Evolutionary conservation across 257 asterid species (phyloP).

Genomic region (Haberlea rhodopensis): DNA sequence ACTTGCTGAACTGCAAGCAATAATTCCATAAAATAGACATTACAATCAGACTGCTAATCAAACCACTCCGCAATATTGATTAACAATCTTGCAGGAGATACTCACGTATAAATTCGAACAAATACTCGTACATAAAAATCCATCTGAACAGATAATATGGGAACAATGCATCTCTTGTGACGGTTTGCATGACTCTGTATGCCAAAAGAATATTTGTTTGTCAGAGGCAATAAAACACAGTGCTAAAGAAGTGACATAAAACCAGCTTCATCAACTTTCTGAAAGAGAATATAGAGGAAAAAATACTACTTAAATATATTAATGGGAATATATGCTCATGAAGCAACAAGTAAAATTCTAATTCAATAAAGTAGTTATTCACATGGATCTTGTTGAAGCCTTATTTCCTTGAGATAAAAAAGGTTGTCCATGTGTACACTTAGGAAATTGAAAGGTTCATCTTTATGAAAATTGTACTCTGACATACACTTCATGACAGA

Average conservation of each 20-base stretch:
- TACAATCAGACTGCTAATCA: background rate
- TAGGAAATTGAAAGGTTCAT: background rate
- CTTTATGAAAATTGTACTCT: background rate
- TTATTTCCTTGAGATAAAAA: background rate
- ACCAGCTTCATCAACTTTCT: background rate
- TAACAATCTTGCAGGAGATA: slow-evolving; percentile 24
- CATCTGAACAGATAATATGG: slow-evolving; percentile 90
- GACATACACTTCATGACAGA: background rate
- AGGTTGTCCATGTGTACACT: background rate
- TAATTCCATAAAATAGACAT: slow-evolving; percentile 6
- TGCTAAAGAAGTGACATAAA: background rate
- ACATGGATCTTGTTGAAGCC: background rate
- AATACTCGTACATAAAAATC: slow-evolving; percentile 96
- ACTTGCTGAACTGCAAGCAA: slow-evolving; percentile 80
- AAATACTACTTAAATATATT: background rate
- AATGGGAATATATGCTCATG: background rate
- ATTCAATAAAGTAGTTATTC: background rate
- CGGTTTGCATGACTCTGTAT: slow-evolving; percentile 98
- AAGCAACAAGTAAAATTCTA: background rate
- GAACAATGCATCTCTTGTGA: slow-evolving; percentile 87
- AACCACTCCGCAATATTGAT: slow-evolving; percentile 4
- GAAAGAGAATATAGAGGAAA: background rate
- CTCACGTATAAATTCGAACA: slow-evolving; percentile 89
- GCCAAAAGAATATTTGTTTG: slow-evolving; percentile 6
- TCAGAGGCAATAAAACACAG: background rate